Percentiles rank a stretch among this genome's conserved stretches.
Conservation (phyloP, 371 early-diverging fungal species). For the Actinomortierella wolfii region DNA sequence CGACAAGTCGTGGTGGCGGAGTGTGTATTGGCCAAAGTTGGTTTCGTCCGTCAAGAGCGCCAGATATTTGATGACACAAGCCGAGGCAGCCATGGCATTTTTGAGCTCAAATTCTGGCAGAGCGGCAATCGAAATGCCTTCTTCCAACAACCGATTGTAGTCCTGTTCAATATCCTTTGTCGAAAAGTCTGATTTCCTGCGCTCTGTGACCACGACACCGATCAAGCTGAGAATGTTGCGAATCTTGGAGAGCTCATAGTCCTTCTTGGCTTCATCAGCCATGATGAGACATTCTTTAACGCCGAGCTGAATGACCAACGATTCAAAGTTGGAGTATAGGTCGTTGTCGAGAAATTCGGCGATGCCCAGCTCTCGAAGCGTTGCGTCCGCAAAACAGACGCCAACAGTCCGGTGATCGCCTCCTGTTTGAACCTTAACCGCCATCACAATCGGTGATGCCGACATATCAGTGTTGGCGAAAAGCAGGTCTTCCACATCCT, state of each 20-base stretch:
- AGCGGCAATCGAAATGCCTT: slow-evolving; percentile 67
- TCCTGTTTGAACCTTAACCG: slow-evolving; percentile 62
- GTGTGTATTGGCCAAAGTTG: slow-evolving; percentile 74
- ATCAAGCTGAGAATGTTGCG: slow-evolving; percentile 72
- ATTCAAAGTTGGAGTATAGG: slow-evolving; percentile 90
- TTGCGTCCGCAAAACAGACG: slow-evolving; percentile 87
- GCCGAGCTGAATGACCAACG: slow-evolving; percentile 87
- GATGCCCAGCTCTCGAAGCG: slow-evolving; percentile 76
- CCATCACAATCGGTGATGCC: slow-evolving; percentile 82
- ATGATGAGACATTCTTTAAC: slow-evolving; percentile 90
- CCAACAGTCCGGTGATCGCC: slow-evolving; percentile 77
- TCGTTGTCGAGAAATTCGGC: slow-evolving; percentile 93
- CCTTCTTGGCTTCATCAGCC: slow-evolving; percentile 56
- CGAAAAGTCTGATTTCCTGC: slow-evolving; percentile 66
- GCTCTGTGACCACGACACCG: slow-evolving; percentile 74
- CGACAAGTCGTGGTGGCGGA: slow-evolving; percentile 76
- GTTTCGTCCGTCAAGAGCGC: slow-evolving; percentile 72
- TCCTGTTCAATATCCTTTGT: slow-evolving; percentile 85
- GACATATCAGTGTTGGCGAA: slow-evolving; percentile 75
- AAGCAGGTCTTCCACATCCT: slow-evolving; percentile 87
- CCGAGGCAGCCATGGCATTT: slow-evolving; percentile 77
- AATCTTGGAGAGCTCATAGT: slow-evolving; percentile 74
- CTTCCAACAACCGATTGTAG: slow-evolving; percentile 76
- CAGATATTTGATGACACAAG: slow-evolving; percentile 82
- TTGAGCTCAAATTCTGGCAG: slow-evolving; percentile 84